Percentiles rank a stretch among this genome's conserved stretches.
Conservation (phyloP, 495 filamentous ascomycete genomes). For the Astrocystis sublimbata region DNA sequence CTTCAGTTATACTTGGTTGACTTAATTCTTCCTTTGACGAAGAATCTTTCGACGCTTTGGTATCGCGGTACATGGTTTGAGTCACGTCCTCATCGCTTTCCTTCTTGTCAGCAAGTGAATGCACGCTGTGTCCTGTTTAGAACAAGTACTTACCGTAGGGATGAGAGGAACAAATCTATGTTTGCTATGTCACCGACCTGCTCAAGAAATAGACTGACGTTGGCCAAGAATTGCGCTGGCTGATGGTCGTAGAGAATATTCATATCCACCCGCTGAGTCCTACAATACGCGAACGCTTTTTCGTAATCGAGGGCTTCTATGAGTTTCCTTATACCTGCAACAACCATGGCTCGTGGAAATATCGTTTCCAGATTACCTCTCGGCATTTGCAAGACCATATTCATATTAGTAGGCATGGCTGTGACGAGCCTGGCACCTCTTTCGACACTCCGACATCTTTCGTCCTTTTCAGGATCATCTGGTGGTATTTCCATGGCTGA, state of each 20-base stretch:
- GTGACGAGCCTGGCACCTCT: constrained; percentile 83
- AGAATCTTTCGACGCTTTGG: constrained; percentile 45
- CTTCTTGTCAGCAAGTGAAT: constrained; percentile 16
- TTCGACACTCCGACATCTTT: constrained; percentile 89
- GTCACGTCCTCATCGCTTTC: constrained; percentile 89
- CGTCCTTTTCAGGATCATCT: constrained; percentile 89
- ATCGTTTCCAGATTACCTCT: constrained; percentile 95
- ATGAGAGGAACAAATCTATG: constrained; percentile 90
- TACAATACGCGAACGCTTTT: constrained; percentile 80
- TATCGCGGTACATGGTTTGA: constrained; percentile 90
- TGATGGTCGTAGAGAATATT: constrained; percentile 96
- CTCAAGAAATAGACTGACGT: constrained; percentile 74
- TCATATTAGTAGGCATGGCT: constrained; percentile 83
- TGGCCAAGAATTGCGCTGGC: constrained; percentile 77
- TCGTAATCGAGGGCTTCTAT: constrained; percentile 80
- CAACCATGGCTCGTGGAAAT: constrained; percentile 85
- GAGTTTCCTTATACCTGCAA: constrained; percentile 79
- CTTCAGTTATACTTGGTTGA: constrained; percentile 7
- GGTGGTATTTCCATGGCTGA: constrained; percentile 77
- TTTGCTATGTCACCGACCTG: constrained; percentile 83
- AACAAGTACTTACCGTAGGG: constrained; percentile 66
- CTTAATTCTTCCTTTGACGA: constrained; percentile 14
- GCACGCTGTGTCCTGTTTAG: not conserved
- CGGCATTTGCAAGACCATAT: constrained; percentile 86
- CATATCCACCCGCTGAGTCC: constrained; percentile 93